A percentile compares a stretch with the other conserved stretches of the same genome.
Conservation (phyloP, 805 yeast genomes). For the Ogataea parapolymorpha region DNA sequence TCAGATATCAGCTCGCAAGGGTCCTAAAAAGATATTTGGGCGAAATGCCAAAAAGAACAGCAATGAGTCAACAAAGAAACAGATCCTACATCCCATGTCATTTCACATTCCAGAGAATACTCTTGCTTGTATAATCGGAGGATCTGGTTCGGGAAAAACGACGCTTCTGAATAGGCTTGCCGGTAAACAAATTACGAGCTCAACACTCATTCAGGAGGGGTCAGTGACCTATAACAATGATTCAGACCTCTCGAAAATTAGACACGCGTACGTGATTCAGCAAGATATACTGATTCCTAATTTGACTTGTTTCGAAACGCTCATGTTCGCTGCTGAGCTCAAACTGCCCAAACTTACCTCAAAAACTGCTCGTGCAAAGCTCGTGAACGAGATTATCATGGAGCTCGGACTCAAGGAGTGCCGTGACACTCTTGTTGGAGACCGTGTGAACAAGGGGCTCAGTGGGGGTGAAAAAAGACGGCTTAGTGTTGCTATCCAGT, state of each 20-base stretch:
- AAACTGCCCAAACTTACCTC: slow-evolving; percentile 51
- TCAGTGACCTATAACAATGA: slow-evolving; percentile 40
- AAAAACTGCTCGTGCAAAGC: slow-evolving; percentile 38
- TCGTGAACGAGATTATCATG: slow-evolving; percentile 58
- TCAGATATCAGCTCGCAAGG: slow-evolving; percentile 14
- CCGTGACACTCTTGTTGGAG: slow-evolving; percentile 56
- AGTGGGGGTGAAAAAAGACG: slow-evolving; percentile 87
- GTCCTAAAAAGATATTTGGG: slow-evolving; percentile 8
- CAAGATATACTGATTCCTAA: slow-evolving; percentile 71
- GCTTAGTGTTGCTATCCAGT: slow-evolving; percentile 72
- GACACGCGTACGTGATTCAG: slow-evolving; percentile 69
- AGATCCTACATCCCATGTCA: slow-evolving; percentile 49
- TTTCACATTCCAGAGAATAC: slow-evolving; percentile 59
- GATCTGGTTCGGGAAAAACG: slow-evolving; percentile 86
- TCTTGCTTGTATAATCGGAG: slow-evolving; percentile 79
- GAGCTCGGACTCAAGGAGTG: slow-evolving; percentile 68
- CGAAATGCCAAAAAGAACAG: slow-evolving; percentile 4
- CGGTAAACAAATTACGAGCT: slow-evolving; percentile 37
- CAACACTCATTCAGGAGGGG: slow-evolving; percentile 38
- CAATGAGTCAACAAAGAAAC: slow-evolving; percentile 23
- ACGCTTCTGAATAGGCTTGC: slow-evolving; percentile 69
- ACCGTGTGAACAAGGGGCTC: slow-evolving; percentile 50
- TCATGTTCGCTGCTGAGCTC: slow-evolving; percentile 67
- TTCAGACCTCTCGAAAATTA: slow-evolving; percentile 25
- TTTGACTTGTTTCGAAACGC: slow-evolving; percentile 68